Evolutionary conservation across 2,329 filamentous ascomycete genomes (phyloP).

Genomic region (Dendryphion nanum): DNA sequence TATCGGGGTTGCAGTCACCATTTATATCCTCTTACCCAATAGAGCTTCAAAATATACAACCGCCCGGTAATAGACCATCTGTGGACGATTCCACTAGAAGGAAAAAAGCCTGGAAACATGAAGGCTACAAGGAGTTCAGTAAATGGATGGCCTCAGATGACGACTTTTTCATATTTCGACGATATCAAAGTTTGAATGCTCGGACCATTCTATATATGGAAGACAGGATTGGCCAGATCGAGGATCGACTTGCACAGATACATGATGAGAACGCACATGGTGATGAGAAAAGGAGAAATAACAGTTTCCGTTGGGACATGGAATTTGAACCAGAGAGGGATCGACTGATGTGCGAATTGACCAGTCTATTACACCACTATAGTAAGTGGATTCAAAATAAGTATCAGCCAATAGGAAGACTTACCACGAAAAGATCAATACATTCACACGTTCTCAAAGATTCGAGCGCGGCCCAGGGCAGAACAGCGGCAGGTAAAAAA

Average conservation of each 20-base stretch:
- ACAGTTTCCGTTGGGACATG: conserved; percentile 16
- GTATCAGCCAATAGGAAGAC: not conserved
- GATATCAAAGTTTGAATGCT: conserved; percentile 25
- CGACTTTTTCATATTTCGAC: conserved; percentile 28
- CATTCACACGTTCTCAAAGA: conserved; percentile 16
- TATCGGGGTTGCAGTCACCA: not conserved
- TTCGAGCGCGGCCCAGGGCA: conserved; percentile 11
- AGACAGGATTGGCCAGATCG: conserved; percentile 14
- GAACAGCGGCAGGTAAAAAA: conserved; percentile 12
- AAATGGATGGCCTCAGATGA: conserved; percentile 30
- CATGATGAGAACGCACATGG: conserved; percentile 4
- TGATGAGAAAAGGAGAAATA: conserved; percentile 10
- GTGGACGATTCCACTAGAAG: not conserved
- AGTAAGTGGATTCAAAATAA: conserved; percentile 10
- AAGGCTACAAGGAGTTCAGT: conserved; percentile 25
- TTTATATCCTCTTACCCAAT: not conserved
- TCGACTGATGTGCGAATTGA: conserved; percentile 15
- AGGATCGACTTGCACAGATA: conserved; percentile 10
- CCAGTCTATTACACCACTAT: conserved; percentile 12
- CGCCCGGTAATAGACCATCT: not conserved
- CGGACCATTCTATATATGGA: conserved; percentile 24
- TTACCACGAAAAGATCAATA: conserved; percentile 14
- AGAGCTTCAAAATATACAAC: not conserved
- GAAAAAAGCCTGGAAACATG: conserved; percentile 19
- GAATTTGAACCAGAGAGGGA: conserved; percentile 6